Conservation (phyloP, 179 eudicot species). For the Spinacia oleracea region DNA sequence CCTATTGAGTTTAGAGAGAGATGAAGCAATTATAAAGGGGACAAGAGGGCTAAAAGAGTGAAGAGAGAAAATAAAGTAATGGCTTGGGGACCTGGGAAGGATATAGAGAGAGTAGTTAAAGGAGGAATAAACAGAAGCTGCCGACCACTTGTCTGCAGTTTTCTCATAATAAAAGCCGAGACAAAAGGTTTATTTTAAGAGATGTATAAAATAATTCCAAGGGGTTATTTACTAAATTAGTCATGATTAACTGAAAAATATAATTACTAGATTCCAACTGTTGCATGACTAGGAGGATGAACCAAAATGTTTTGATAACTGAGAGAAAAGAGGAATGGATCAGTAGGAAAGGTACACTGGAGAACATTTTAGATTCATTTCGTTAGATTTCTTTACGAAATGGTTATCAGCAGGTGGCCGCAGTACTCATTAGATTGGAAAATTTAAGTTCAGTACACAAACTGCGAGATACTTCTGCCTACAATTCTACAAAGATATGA, state of each 20-base stretch:
- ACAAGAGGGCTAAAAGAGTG: background rate
- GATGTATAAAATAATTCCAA: background rate
- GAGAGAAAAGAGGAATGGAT: background rate
- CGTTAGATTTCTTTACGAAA: conserved; percentile 40
- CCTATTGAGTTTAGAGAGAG: background rate
- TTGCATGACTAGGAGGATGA: background rate
- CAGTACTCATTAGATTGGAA: conserved; percentile 73
- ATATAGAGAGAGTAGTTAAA: background rate
- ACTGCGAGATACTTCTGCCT: background rate
- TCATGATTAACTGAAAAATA: background rate
- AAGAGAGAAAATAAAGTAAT: background rate
- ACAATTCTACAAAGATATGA: background rate
- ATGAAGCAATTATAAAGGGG: background rate
- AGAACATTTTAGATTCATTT: background rate
- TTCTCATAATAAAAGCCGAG: background rate
- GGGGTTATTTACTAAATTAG: background rate
- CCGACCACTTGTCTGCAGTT: background rate
- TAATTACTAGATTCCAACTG: no score
- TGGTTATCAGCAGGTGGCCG: conserved; percentile 85
- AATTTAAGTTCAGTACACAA: conserved; percentile 47
- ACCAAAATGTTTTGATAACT: background rate
- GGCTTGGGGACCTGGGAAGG: background rate
- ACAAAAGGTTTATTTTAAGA: background rate
- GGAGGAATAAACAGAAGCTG: background rate
- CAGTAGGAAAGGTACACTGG: background rate